Evolutionary conservation across 805 yeast genomes (phyloP), one percentile per base, ranked within the genome.

Genomic region (Wickerhamiella nectarea): DNA sequence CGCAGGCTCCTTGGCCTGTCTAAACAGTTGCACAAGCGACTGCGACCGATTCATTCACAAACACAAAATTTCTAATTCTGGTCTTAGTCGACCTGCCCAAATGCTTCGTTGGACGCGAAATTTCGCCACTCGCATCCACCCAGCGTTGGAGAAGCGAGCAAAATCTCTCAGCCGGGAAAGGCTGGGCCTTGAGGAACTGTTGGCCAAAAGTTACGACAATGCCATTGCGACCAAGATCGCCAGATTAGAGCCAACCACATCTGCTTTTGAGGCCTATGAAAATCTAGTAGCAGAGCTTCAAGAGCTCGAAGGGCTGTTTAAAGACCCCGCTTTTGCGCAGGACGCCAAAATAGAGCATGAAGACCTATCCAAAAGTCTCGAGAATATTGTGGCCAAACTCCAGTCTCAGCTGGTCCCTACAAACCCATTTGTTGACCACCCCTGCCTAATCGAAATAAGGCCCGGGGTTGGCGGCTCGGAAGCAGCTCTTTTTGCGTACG

Each of bases 381-480:
- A 59, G 3, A 51, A 58, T 8, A 56, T 71, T 1, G 65, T 76
- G 0, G 56, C 61, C 1, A 62, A 83, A n/a, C 75, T 78, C 47
- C 55, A 69, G 5, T 68, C 70, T 34, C 46, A 49, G 17, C 64
- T 91, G 4, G 61, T 89, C 18, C 95, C 96, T 1, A 75, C 82
- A 2, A 78, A 80, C 50, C 78, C 76, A 36, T 82, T 80, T 58
- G 72, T 78, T 3, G 91, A 82, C 37, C 75, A 74, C 48, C 76
- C 91, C 0, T 79, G 94, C 38, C 65, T 91, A 2, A 50, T 91
- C 15, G 98, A 91, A 59, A 62, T 91, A 11, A 69, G 96, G 46
- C 96, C 97, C 0, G 98, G 98, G 6, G 85, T 89, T 2, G 98
- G 98, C 12, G 98, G 98, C 2, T 74, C 78, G 5, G 98, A 91